These are phyloP conservation scores for Stephania cephalantha DNA, from an alignment of 164 flowering plant species.

Conservation along the genomic window DNA sequence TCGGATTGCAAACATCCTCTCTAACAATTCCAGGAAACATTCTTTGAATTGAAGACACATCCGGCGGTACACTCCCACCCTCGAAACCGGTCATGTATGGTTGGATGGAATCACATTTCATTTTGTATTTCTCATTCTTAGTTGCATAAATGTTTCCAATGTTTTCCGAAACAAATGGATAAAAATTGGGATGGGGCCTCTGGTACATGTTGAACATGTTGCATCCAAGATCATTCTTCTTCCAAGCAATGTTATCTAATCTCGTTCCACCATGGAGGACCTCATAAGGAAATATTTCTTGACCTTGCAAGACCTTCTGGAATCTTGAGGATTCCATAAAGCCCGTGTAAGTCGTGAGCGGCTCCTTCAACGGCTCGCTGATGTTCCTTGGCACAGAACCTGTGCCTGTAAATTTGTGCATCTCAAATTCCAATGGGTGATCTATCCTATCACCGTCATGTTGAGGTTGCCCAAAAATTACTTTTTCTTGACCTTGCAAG, in stretches of 20 bases:
- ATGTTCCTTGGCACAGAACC: conserved; percentile 24
- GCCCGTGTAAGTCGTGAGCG: conserved; percentile 46
- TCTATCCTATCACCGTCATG: conserved; percentile 44
- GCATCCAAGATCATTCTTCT: conserved; percentile 30
- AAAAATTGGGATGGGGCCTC: conserved; percentile 34
- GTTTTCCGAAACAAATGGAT: conserved; percentile 47
- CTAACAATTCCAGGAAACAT: conserved; percentile 12
- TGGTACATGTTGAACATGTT: conserved; percentile 34
- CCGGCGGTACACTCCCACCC: conserved; percentile 25
- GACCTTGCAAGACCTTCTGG: conserved; percentile 99
- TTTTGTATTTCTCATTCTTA: conserved; percentile 23
- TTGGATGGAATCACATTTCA: conserved; percentile 26
- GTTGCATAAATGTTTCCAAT: conserved; percentile 36
- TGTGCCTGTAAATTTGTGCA: conserved; percentile 29
- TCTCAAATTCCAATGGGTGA: conserved; percentile 40
- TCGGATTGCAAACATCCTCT: conserved; percentile 22
- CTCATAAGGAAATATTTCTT: conserved; percentile 72
- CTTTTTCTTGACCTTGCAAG: conserved; percentile 99
- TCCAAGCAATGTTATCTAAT: conserved; percentile 35
- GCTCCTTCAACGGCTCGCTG: conserved; percentile 27
- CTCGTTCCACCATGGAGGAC: conserved; percentile 37
- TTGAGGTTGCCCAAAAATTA: conserved; percentile 50
- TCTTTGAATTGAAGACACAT: conserved; percentile 23
- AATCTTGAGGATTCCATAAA: conserved; percentile 56
- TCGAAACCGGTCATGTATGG: conserved; percentile 25